Conservation (phyloP, 306 rosid species). For the Pyrus pyrifolia region DNA sequence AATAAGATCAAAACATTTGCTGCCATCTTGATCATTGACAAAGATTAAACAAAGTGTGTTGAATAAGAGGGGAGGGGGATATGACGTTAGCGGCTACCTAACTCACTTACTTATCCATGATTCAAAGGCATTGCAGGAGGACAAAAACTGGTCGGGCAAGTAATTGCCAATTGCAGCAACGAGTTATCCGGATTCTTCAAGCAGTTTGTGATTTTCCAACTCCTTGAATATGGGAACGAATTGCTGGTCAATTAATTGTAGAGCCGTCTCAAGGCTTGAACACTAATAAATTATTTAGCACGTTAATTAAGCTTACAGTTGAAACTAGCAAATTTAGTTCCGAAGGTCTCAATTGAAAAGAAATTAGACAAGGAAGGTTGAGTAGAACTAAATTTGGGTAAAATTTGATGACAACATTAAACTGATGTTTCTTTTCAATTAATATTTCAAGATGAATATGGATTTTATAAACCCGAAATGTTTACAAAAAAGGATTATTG, state of each 20-base stretch:
- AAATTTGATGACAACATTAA: no score
- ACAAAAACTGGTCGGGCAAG: not conserved
- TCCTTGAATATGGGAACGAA: not conserved
- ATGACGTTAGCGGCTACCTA: slow-evolving; percentile 14
- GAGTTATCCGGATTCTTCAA: not conserved
- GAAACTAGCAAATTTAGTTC: not conserved
- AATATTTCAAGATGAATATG: no score
- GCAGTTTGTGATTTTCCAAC: not conserved
- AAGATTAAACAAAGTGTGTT: not conserved
- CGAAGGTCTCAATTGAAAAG: not conserved
- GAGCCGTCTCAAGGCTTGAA: not conserved
- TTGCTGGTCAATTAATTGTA: not conserved
- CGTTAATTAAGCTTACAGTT: not conserved
- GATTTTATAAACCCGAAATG: no score
- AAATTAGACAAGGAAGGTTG: not conserved
- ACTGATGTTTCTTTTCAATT: no score
- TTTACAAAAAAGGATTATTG: no score
- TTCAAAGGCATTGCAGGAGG: not conserved
- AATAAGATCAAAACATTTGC: not conserved
- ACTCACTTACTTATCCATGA: not conserved
- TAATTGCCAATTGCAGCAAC: not conserved
- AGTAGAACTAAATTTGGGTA: no score
- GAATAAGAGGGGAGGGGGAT: not conserved
- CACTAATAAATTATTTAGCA: not conserved
- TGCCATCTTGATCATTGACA: not conserved